phyloP scores from a whole-genome alignment of 306 rosid species.

The Dryas alaskensis region DNA sequence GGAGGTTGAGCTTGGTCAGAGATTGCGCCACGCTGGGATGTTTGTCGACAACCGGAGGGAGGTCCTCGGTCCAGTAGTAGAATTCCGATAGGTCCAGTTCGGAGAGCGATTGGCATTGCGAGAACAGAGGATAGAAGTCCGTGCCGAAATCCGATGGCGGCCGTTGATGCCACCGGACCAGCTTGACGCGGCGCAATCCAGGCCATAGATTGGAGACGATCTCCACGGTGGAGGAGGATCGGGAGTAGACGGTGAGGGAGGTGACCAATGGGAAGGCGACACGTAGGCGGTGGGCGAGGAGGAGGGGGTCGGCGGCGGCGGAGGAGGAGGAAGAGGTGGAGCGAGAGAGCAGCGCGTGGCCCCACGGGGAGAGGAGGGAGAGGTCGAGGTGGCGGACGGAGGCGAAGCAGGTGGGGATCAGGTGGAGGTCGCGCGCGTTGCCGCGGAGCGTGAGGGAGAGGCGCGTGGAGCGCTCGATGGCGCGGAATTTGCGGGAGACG shows the following conservation, averaged over 20 bases:
- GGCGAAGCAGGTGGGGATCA: constrained; percentile 61
- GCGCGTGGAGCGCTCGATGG: constrained; percentile 68
- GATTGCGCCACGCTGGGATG: constrained; percentile 49
- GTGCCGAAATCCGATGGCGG: constrained; percentile 46
- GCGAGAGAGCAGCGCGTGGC: constrained; percentile 67
- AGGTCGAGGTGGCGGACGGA: constrained; percentile 63
- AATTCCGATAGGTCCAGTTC: constrained; percentile 76
- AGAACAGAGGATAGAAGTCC: constrained; percentile 58
- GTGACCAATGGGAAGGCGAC: constrained; percentile 69
- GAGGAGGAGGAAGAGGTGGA: constrained; percentile 32
- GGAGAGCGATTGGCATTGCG: constrained; percentile 48
- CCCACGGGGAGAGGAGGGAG: constrained; percentile 83
- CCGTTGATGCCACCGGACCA: constrained; percentile 90
- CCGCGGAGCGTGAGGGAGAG: constrained; percentile 68
- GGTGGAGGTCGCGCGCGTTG: constrained; percentile 76
- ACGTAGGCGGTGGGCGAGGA: constrained; percentile 62
- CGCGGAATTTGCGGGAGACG: constrained; percentile 49
- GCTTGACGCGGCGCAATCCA: constrained; percentile 59
- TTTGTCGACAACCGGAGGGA: constrained; percentile 60
- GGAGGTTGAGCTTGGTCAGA: constrained; percentile 57
- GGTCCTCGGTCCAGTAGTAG: constrained; percentile 89
- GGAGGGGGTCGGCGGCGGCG: constrained; percentile 37
- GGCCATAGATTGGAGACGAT: constrained; percentile 61
- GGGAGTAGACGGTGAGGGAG: constrained; percentile 65
- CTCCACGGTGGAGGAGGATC: constrained; percentile 57